Evolutionary conservation across 805 yeast species (phyloP).

Genomic region (Suhomyces kilbournensis): DNA sequence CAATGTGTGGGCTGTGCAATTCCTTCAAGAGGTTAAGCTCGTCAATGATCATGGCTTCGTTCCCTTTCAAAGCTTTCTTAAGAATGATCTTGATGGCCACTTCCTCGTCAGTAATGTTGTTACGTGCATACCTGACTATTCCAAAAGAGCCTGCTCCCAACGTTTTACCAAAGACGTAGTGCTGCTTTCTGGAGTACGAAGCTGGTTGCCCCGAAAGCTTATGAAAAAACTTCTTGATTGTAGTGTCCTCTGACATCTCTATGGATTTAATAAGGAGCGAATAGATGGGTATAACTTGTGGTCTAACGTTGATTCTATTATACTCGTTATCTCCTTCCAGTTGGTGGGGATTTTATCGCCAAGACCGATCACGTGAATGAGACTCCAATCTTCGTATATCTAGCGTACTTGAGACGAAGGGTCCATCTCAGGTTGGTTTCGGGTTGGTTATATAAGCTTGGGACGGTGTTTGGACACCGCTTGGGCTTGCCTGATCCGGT

Average conservation of each 20-base stretch:
- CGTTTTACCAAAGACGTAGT: conserved; percentile 76
- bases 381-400: no score
- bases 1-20: conserved; percentile 80
- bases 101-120: conserved; percentile 50
- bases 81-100: conserved; percentile 89
- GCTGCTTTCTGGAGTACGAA: conserved; percentile 60
- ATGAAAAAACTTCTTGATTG: conserved; percentile 40
- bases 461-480: neutral
- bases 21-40: conserved; percentile 70
- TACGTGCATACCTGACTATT: conserved; percentile 76
- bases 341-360: neutral
- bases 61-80: conserved; percentile 79
- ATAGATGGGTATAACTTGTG: no score
- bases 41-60: conserved; percentile 72
- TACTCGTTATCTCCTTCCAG: neutral
- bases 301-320: neutral
- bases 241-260: conserved; percentile 1
- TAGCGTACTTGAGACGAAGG: neutral
- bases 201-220: conserved; percentile 72
- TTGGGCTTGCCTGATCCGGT: neutral
- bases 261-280: neutral
- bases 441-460: no score
- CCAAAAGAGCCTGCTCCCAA: conserved; percentile 97
- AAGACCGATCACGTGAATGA: neutral
- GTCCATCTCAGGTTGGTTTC: neutral